Evolutionary conservation across 768 basidiomycete species (phyloP).

Genomic region (Mycena galopus): DNA sequence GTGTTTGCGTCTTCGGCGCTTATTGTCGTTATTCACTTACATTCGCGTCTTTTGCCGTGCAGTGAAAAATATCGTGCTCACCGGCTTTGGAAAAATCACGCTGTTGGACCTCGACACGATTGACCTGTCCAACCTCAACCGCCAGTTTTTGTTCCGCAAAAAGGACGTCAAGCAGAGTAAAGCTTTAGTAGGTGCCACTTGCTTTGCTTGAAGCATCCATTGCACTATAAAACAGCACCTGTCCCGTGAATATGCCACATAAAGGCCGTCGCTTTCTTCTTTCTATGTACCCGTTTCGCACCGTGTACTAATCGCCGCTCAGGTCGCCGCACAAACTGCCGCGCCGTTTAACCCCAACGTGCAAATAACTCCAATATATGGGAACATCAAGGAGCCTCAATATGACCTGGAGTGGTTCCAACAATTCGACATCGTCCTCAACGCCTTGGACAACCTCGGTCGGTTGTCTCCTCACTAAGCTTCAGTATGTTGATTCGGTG

Average conservation of each 20-base stretch:
- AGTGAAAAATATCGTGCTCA: slow-evolving; percentile 97
- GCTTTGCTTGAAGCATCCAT: not conserved
- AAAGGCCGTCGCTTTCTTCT: not conserved
- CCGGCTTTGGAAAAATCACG: slow-evolving; percentile 93
- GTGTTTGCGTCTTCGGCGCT: not conserved
- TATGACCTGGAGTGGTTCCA: slow-evolving; percentile 94
- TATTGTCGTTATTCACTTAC: not conserved
- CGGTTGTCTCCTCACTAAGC: slow-evolving; percentile 39
- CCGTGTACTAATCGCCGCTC: slow-evolving; percentile 16
- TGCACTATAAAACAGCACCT: too few species aligned
- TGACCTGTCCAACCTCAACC: slow-evolving; percentile 96
- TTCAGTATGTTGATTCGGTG: not conserved
- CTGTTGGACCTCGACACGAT: slow-evolving; percentile 98
- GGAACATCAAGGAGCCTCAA: slow-evolving; percentile 93
- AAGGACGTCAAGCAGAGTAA: slow-evolving; percentile 98
- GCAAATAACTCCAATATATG: slow-evolving; percentile 88
- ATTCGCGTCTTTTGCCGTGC: slow-evolving; percentile 9
- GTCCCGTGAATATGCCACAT: too few species aligned
- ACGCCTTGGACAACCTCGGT: slow-evolving; percentile 97
- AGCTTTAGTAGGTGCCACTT: slow-evolving; percentile 80
- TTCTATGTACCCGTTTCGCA: not conserved
- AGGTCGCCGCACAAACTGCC: slow-evolving; percentile 90
- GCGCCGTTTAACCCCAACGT: slow-evolving; percentile 90
- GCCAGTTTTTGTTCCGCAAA: slow-evolving; percentile 96
- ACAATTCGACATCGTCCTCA: slow-evolving; percentile 92